Conservation (phyloP, 495 filamentous ascomycete genomes). For the Tirmania nivea region DNA sequence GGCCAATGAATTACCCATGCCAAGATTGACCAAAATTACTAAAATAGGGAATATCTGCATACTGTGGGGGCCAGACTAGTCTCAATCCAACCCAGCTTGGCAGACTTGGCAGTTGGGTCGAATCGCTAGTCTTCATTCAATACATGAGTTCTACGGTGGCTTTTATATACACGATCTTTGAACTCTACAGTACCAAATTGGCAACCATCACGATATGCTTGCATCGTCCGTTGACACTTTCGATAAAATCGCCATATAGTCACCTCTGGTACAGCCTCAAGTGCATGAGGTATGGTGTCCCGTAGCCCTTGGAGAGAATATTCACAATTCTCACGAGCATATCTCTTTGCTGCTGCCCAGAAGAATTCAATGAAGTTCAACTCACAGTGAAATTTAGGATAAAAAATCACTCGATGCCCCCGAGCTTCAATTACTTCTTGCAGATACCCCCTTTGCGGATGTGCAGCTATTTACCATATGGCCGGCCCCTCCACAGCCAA, state of each 20-base stretch:
- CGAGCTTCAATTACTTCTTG: not conserved
- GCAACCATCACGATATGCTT: not conserved
- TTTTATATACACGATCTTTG: no score
- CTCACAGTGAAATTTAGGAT: conserved; percentile 1
- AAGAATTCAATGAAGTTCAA: conserved; percentile 2
- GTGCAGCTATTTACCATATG: not conserved
- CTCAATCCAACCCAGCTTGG: no score
- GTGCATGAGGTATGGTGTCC: not conserved
- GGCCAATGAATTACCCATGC: no score
- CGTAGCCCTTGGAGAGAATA: not conserved
- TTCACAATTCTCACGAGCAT: not conserved
- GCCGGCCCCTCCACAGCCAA: not conserved
- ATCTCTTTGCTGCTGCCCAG: conserved; percentile 1
- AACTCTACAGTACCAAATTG: no score
- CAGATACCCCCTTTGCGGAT: not conserved
- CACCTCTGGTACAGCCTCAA: not conserved
- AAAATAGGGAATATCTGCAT: no score
- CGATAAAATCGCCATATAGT: not conserved
- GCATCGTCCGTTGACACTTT: not conserved
- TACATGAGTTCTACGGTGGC: no score
- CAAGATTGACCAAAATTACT: no score
- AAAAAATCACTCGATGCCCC: not conserved
- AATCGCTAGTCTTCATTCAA: no score
- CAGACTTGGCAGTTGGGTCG: no score
- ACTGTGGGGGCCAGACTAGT: no score